These are phyloP conservation scores for Diaporthe vexans DNA, from an alignment of 2,329 filamentous ascomycete genomes.

Conservation along the genomic window DNA sequence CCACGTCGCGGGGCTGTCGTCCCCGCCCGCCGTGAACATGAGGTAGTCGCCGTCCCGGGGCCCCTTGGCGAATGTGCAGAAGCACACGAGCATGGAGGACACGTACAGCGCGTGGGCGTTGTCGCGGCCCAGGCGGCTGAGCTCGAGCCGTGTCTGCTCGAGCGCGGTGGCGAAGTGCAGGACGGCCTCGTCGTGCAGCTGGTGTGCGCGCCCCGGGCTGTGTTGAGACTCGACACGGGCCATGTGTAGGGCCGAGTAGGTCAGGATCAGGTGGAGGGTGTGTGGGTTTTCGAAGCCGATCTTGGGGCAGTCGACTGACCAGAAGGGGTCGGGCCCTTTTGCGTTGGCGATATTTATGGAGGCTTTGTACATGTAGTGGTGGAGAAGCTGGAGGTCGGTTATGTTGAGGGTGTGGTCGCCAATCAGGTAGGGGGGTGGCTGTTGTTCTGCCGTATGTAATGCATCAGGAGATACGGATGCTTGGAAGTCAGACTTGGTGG, in stretches of 20 bases:
- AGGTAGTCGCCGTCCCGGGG: slow-evolving; percentile 37
- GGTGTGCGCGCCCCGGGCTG: not conserved
- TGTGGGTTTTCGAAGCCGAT: slow-evolving; percentile 47
- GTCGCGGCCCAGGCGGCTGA: slow-evolving; percentile 42
- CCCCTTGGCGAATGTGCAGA: slow-evolving; percentile 37
- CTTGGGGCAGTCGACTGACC: slow-evolving; percentile 43
- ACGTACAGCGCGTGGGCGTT: slow-evolving; percentile 46
- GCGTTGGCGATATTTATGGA: slow-evolving; percentile 43
- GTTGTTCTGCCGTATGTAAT: not conserved
- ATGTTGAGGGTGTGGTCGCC: slow-evolving; percentile 40
- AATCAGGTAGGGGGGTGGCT: slow-evolving; percentile 10
- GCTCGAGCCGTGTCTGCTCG: slow-evolving; percentile 34
- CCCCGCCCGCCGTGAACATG: slow-evolving; percentile 35
- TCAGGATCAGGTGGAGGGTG: slow-evolving; percentile 46
- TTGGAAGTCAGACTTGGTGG: not conserved
- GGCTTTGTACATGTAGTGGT: slow-evolving; percentile 46
- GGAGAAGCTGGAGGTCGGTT: slow-evolving; percentile 47
- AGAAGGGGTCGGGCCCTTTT: slow-evolving; percentile 31
- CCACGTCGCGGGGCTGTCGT: slow-evolving; percentile 40
- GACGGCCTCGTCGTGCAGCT: slow-evolving; percentile 22
- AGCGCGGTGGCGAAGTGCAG: slow-evolving; percentile 26
- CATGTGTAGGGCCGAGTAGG: slow-evolving; percentile 46
- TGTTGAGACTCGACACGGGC: slow-evolving; percentile 25
- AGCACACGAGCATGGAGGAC: slow-evolving; percentile 43
- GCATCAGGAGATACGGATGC: not conserved